Base-by-base conservation (phyloP, 768 basidiomycete genomes). In the Trametes coccinea region DNA sequence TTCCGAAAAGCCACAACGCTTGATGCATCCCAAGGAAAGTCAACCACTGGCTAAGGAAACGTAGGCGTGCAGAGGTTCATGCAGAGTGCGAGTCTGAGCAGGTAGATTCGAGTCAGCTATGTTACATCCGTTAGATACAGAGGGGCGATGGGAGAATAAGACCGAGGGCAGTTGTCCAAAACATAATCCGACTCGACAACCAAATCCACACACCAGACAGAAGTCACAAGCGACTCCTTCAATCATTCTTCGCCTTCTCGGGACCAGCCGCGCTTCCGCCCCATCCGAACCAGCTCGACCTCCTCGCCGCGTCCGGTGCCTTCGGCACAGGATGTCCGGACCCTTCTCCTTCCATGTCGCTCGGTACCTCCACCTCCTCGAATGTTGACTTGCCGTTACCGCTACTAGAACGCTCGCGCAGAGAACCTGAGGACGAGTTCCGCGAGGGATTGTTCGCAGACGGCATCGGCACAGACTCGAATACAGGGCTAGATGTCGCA, bases 351-450 rank as follows among this genome's bases (percentile, higher is more conserved):
- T 91, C 89, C 13, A 79, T 80, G 64, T 91, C 89, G 58, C 85
- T 87, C 44, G 84, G 83, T n/a, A 86, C 84, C 61, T 87, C 84
- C 2, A 86, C 81, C 74, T 91, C 87, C 66, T 90, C 90, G 63
- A 87, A 88, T 14, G 62, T 57, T 31, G 50, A 53, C 54, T 50
- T 59, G 50, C 60, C 75, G 61, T 76, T 30, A 79, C 79, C 50
- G 76, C 69, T 77, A 14, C 75, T 76, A 10, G 77, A 74, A 47
- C 84, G 78, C 67, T 80, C 81, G 43, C 84, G 77, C 5, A 80
- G 50, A 70, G 62, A 65, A 33, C 78, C 78, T 6, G 78, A 76
- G 17, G 82, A 82, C 29, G 63, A 59, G 39, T 69, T 67, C 29
- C 75, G 70, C 17, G 77, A 70, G 29, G 61, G 61, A 27, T 45